Conservation (phyloP, 2,329 filamentous ascomycete species). For the Clarireedia paspali region DNA sequence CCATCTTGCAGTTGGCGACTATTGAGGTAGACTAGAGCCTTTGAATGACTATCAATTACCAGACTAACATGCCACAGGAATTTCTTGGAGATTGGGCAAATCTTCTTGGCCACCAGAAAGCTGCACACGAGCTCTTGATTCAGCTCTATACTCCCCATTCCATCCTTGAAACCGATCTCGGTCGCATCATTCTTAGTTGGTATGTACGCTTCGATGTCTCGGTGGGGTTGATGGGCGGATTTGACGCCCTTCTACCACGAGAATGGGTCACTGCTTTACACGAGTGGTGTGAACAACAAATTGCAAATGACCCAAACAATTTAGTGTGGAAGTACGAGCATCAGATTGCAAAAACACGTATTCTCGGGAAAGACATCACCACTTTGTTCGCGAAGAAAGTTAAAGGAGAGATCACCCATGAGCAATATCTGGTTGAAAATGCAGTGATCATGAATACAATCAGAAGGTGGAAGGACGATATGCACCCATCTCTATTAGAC, state of each 20-base stretch:
- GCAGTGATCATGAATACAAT: constrained; percentile 41
- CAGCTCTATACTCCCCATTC: constrained; percentile 71
- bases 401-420: constrained; percentile 53
- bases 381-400: constrained; percentile 64
- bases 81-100: constrained; percentile 95
- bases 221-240: constrained; percentile 73
- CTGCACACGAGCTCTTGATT: constrained; percentile 73
- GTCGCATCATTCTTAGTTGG: constrained; percentile 75
- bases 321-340: constrained; percentile 60
- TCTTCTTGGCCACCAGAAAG: constrained; percentile 84
- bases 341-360: constrained; percentile 56
- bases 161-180: constrained; percentile 61
- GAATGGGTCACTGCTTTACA: constrained; percentile 59
- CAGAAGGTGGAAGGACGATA: constrained; percentile 42
- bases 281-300: constrained; percentile 54
- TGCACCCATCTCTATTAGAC: constrained; percentile 57
- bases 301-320: constrained; percentile 51
- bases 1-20: constrained; percentile 84
- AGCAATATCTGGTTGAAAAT: constrained; percentile 60
- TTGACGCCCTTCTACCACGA: constrained; percentile 62
- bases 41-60: neutral
- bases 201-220: constrained; percentile 85
- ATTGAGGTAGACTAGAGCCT: constrained; percentile 62
- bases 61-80: constrained; percentile 49
- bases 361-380: constrained; percentile 75